Evolutionary conservation across 352 stramenopile genomes (phyloP).

Genomic region (Phytophthora litchii): DNA sequence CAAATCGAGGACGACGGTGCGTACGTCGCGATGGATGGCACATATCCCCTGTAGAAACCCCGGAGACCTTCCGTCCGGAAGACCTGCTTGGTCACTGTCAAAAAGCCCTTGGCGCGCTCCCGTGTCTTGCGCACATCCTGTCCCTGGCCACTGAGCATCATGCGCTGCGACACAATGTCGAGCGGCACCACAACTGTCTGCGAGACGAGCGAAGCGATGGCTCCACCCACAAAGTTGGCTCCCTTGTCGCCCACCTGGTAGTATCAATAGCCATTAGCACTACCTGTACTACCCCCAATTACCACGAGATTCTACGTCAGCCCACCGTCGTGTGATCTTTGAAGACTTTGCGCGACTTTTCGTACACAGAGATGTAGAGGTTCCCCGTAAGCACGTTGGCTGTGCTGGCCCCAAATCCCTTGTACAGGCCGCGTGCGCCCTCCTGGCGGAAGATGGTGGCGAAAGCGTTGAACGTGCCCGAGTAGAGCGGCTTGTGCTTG

Average conservation of each 20-base stretch:
- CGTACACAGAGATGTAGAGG: conserved; percentile 91
- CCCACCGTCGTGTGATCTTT: conserved; percentile 58
- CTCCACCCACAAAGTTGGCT: conserved; percentile 80
- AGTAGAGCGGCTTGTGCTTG: conserved; percentile 68
- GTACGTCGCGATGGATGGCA: conserved; percentile 87
- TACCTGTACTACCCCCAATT: neutral
- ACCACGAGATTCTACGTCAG: neutral
- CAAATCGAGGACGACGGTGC: conserved; percentile 86
- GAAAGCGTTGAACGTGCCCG: conserved; percentile 85
- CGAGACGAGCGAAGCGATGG: conserved; percentile 78
- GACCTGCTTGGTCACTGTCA: conserved; percentile 66
- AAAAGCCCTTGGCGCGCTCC: conserved; percentile 60
- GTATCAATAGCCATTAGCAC: conserved; percentile 8
- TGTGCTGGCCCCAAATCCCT: conserved; percentile 87
- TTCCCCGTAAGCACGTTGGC: conserved; percentile 88
- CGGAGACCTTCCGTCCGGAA: conserved; percentile 69
- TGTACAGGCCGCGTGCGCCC: conserved; percentile 81
- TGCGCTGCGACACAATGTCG: conserved; percentile 89
- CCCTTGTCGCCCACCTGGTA: conserved; percentile 58
- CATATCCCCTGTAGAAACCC: conserved; percentile 86
- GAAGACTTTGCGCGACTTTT: conserved; percentile 78
- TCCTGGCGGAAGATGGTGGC: conserved; percentile 83
- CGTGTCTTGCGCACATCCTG: conserved; percentile 61
- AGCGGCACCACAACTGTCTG: conserved; percentile 88
- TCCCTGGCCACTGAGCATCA: conserved; percentile 89